These are phyloP conservation scores for Globisporangium barbulae DNA, from an alignment of 352 stramenopile genomes.

Conservation along the genomic window DNA sequence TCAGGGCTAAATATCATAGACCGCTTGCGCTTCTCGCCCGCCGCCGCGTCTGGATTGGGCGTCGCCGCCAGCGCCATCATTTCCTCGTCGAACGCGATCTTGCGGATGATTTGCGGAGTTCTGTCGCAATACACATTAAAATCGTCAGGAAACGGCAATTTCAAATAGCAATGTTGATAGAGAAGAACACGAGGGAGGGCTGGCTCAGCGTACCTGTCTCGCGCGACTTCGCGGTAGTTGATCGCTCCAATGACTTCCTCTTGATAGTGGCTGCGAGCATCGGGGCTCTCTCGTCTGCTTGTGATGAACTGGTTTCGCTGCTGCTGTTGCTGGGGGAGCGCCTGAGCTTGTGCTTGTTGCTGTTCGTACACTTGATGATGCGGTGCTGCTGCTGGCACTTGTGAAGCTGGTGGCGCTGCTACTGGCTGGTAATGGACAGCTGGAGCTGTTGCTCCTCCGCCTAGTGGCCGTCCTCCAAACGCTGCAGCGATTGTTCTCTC, in stretches of 20 bases:
- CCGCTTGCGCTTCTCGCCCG: slow-evolving; percentile 30
- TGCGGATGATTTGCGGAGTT: slow-evolving; percentile 32
- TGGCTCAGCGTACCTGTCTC: slow-evolving; percentile 1
- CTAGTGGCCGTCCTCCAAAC: slow-evolving; percentile 15
- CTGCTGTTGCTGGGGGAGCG: background rate
- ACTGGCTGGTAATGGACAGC: slow-evolving; percentile 4
- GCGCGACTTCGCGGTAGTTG: slow-evolving; percentile 16
- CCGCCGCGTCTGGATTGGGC: slow-evolving; percentile 2
- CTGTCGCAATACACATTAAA: slow-evolving; percentile 8
- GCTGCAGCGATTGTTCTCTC: slow-evolving; percentile 18
- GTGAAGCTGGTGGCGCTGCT: background rate
- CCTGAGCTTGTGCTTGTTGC: background rate
- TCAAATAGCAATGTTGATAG: background rate
- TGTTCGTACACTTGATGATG: slow-evolving; percentile 14
- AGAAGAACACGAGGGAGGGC: background rate
- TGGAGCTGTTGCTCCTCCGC: background rate
- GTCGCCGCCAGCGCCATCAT: slow-evolving; percentile 36
- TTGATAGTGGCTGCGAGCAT: background rate
- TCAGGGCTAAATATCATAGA: slow-evolving; percentile 29
- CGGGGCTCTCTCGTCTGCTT: slow-evolving; percentile 1
- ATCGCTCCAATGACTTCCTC: background rate
- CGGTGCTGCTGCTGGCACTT: background rate
- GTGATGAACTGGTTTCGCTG: slow-evolving; percentile 11
- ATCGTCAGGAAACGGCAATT: background rate
- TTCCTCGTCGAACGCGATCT: slow-evolving; percentile 42